Conservation (phyloP, 2,329 filamentous ascomycete species). For the Epicoccum nigrum region DNA sequence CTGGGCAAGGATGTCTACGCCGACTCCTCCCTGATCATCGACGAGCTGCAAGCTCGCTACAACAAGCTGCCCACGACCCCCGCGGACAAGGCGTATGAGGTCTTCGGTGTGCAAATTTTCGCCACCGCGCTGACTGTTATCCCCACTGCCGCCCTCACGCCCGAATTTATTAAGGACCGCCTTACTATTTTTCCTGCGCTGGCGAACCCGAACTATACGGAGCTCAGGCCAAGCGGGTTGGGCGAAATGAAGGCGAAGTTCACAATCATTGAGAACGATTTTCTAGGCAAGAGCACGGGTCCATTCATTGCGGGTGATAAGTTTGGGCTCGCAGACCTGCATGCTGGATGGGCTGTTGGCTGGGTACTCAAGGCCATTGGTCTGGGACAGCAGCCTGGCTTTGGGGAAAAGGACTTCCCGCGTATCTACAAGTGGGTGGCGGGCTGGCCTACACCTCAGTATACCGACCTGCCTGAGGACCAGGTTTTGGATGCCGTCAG, state of each 20-base stretch:
- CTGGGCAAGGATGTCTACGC: conserved; percentile 72
- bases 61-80: conserved; percentile 42
- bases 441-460: background rate
- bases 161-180: conserved; percentile 9
- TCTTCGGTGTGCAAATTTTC: conserved; percentile 6
- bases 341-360: conserved; percentile 10
- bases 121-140: conserved; percentile 1
- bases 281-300: background rate
- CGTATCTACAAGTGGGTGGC: conserved; percentile 7
- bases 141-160: conserved; percentile 11
- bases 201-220: background rate
- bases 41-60: conserved; percentile 64
- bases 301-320: conserved; percentile 5
- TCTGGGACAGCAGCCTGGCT: conserved; percentile 1
- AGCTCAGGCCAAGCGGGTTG: conserved; percentile 8
- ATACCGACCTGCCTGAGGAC: conserved; percentile 1
- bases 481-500: background rate
- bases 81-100: conserved; percentile 38
- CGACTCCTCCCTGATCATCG: conserved; percentile 72
- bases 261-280: conserved; percentile 9
- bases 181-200: conserved; percentile 5
- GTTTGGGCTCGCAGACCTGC: conserved; percentile 11
- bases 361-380: conserved; percentile 5
- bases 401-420: background rate
- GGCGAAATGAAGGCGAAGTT: conserved; percentile 10